phyloP scores from a whole-genome alignment of 2,329 filamentous ascomycete species.

The Nannizziopsis barbatae region DNA sequence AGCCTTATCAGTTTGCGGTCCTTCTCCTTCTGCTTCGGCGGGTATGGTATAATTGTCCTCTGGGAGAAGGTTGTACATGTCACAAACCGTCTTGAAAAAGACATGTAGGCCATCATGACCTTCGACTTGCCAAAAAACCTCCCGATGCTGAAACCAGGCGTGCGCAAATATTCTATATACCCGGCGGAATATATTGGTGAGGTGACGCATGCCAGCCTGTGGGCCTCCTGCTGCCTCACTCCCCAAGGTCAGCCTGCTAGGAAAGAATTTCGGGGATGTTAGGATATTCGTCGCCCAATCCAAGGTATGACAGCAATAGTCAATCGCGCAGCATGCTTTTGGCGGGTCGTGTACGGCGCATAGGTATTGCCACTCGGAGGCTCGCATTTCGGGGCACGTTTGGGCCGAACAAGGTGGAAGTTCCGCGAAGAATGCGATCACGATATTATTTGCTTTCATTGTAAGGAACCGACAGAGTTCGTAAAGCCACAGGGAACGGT shows the following conservation, averaged over 20 bases:
- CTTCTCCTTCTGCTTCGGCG: constrained; percentile 68
- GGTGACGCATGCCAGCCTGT: constrained; percentile 47
- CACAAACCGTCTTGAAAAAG: constrained; percentile 94
- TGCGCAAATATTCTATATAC: constrained; percentile 96
- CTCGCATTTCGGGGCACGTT: constrained; percentile 96
- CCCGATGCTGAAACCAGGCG: constrained; percentile 94
- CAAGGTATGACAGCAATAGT: constrained; percentile 97
- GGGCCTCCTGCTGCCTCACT: constrained; percentile 33
- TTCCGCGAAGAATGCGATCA: constrained; percentile 88
- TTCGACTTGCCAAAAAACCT: constrained; percentile 91
- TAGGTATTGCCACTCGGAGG: constrained; percentile 96
- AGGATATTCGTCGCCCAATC: constrained; percentile 95
- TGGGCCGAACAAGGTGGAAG: constrained; percentile 73
- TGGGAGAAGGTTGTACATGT: constrained; percentile 77
- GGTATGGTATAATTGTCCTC: constrained; percentile 95
- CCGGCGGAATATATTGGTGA: constrained; percentile 88
- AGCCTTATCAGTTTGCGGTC: constrained; percentile 13
- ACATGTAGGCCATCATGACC: constrained; percentile 83
- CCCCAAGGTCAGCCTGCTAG: constrained; percentile 61
- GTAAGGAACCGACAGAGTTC: constrained; percentile 94
- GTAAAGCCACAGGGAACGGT: constrained; percentile 89
- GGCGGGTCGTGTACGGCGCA: constrained; percentile 95
- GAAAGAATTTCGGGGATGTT: constrained; percentile 90
- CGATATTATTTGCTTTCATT: constrained; percentile 82
- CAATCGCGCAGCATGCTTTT: constrained; percentile 94